A percentile compares a stretch with the other conserved stretches of the same genome.
These are phyloP conservation scores for Boletus sensibilis DNA, from an alignment of 768 basidiomycete genomes.

Conservation along the genomic window DNA sequence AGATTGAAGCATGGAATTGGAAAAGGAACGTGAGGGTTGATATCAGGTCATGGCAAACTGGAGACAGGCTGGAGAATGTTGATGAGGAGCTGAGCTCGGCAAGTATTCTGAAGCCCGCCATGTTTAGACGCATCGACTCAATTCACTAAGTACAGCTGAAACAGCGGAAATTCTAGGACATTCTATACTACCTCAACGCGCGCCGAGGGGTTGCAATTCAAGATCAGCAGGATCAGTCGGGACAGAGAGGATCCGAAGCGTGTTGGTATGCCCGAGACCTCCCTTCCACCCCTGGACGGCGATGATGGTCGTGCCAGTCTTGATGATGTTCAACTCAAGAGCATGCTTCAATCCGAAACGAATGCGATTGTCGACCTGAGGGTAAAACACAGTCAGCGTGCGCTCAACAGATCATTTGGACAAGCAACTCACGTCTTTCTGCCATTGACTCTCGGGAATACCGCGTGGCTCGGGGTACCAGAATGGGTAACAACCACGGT, in stretches of 20 bases:
- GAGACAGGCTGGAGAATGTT: neutral
- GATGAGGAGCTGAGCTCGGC: neutral
- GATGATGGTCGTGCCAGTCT: slow-evolving; percentile 83
- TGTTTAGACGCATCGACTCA: neutral
- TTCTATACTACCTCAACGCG: slow-evolving; percentile 16
- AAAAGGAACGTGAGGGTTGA: neutral
- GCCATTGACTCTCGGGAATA: slow-evolving; percentile 88
- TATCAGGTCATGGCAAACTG: neutral
- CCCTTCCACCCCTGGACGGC: slow-evolving; percentile 99
- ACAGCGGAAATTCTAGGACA: slow-evolving; percentile 12
- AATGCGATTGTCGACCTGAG: slow-evolving; percentile 83
- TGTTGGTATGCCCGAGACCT: slow-evolving; percentile 94
- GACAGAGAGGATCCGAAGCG: slow-evolving; percentile 78
- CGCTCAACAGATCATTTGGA: neutral
- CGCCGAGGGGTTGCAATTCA: slow-evolving; percentile 61
- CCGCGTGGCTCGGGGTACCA: slow-evolving; percentile 96
- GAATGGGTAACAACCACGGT: slow-evolving; percentile 96
- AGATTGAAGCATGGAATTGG: neutral
- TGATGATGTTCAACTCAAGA: slow-evolving; percentile 80
- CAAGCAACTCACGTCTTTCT: slow-evolving; percentile 75
- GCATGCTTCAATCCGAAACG: slow-evolving; percentile 86
- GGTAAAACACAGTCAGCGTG: slow-evolving; percentile 11
- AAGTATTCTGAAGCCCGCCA: neutral
- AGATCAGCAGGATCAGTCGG: slow-evolving; percentile 81
- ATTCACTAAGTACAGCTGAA: neutral